A percentile compares a stretch with the other conserved stretches of the same genome.
phyloP scores from a whole-genome alignment of 78 protist genomes.

The Cavenderia fasciculata region DNA sequence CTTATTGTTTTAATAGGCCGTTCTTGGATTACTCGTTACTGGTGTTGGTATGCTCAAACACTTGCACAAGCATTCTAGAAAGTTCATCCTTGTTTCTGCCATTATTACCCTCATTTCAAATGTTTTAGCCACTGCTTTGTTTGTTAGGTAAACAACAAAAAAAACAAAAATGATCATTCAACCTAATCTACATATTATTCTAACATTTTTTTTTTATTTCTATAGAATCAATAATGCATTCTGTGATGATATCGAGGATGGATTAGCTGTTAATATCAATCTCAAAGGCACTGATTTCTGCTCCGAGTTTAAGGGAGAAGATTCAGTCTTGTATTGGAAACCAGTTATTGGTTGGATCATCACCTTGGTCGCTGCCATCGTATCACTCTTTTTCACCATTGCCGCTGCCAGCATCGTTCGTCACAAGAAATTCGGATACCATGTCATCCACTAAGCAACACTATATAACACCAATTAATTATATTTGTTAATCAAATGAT shows the following conservation, averaged over 20 bases:
- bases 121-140: conserved; percentile 2
- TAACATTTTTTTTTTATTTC: too few relatives aligned
- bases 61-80: conserved; percentile 8
- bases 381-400: not conserved
- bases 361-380: not conserved
- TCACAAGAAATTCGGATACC: conserved; percentile 44
- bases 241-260: conserved; percentile 22
- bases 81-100: conserved; percentile 13
- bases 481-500: too few relatives aligned
- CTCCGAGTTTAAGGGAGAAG: conserved; percentile 16
- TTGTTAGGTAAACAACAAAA: conserved; percentile 22
- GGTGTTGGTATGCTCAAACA: conserved; percentile 23
- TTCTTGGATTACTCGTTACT: not conserved
- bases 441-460: not conserved
- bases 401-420: not conserved
- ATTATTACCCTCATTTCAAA: conserved; percentile 21
- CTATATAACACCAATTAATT: too few relatives aligned
- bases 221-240: conserved; percentile 54
- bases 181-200: too few relatives aligned
- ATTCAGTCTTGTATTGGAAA: not conserved
- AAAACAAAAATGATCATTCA: too few relatives aligned
- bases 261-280: not conserved
- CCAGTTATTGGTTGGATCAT: conserved; percentile 50
- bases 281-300: not conserved
- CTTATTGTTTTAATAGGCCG: conserved; percentile 1